These are phyloP conservation scores for Apiotrichum porosum DNA, from an alignment of 1,284 basidiomycete species.

Conservation along the genomic window DNA sequence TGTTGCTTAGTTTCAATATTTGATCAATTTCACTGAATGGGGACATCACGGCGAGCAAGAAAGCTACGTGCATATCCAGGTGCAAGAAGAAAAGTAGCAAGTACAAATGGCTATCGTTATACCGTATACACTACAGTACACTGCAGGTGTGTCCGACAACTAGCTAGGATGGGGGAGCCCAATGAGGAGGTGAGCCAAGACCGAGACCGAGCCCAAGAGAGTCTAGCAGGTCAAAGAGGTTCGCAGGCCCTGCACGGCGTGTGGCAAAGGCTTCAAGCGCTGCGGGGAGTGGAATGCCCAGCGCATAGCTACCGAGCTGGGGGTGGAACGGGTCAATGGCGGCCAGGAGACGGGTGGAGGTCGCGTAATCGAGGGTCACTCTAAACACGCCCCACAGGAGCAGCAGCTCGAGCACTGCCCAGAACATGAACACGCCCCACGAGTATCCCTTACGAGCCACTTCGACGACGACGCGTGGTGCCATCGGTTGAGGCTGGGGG, in stretches of 20 bases:
- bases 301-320: conserved; percentile 6
- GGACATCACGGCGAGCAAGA: too few species aligned
- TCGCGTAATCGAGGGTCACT: conserved; percentile 40
- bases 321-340: conserved; percentile 31
- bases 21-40: too few species aligned
- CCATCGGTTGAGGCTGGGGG: conserved; percentile 12
- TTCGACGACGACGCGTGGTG: conserved; percentile 6
- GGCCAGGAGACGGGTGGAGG: conserved; percentile 19
- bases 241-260: not conserved
- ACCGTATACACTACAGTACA: too few species aligned
- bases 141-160: too few species aligned
- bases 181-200: too few species aligned
- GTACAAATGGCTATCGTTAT: too few species aligned
- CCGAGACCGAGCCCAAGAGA: too few species aligned
- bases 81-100: too few species aligned
- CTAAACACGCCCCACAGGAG: conserved; percentile 43
- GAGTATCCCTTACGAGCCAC: conserved; percentile 7
- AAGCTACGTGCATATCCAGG: too few species aligned
- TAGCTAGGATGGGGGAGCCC: too few species aligned
- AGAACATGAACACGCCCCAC: conserved; percentile 32
- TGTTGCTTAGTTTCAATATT: too few species aligned
- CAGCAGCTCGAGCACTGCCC: conserved; percentile 29
- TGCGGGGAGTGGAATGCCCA: conserved; percentile 22
- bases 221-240: conserved; percentile 11
- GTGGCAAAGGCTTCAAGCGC: conserved; percentile 12